Conservation (phyloP, 1,139 yeast genomes). For the Eremothecium cymbalariae region DNA sequence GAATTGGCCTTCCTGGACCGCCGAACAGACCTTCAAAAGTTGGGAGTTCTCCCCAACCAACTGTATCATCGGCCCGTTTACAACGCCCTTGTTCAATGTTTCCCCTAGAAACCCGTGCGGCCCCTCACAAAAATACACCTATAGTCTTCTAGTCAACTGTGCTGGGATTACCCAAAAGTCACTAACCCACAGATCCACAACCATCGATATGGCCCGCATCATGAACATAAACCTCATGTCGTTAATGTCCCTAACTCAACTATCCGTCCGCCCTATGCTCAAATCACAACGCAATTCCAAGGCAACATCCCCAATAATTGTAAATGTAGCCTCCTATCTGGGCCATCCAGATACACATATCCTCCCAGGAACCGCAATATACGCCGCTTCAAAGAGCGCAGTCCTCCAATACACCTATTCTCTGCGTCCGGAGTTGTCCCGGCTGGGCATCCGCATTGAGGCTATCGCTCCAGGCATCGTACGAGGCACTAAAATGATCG, state of each 20-base stretch:
- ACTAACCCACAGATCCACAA: conserved; percentile 42
- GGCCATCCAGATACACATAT: conserved; percentile 35
- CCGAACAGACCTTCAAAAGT: neutral
- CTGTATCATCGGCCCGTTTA: neutral
- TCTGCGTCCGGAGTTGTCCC: conserved; percentile 53
- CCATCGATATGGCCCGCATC: conserved; percentile 40
- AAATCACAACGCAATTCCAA: conserved; percentile 21
- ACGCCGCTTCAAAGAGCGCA: conserved; percentile 79
- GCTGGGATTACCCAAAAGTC: conserved; percentile 72
- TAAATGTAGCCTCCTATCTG: conserved; percentile 70
- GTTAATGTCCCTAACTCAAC: conserved; percentile 53
- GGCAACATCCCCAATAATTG: conserved; percentile 33
- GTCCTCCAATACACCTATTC: conserved; percentile 56
- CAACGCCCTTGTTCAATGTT: neutral
- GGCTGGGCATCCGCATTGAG: conserved; percentile 48
- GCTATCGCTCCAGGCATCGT: conserved; percentile 69
- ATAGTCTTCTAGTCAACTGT: conserved; percentile 50
- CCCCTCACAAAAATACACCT: conserved; percentile 10
- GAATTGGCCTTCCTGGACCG: conserved; percentile 27
- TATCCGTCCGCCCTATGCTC: conserved; percentile 44
- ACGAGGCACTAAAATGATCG: conserved; percentile 64
- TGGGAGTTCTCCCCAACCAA: neutral
- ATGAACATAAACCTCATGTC: conserved; percentile 57
- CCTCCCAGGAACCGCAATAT: conserved; percentile 60
- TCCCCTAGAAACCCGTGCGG: conserved; percentile 1